Evolutionary conservation across 495 filamentous ascomycete species (phyloP).

Genomic region (Talaromyces wortmannii): DNA sequence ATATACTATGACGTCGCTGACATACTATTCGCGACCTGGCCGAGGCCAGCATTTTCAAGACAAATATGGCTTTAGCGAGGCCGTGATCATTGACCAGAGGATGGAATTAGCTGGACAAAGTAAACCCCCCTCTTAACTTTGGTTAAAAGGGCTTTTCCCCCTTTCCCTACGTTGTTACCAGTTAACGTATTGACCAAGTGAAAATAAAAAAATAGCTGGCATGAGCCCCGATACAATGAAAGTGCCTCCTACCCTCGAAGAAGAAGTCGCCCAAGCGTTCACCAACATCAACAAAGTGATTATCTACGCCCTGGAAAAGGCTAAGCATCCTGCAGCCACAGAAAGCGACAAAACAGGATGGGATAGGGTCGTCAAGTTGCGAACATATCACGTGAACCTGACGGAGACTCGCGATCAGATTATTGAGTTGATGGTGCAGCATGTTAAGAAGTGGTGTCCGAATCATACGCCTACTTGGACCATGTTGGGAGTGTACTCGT

Average conservation of each 20-base stretch:
- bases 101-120: constrained; percentile 9
- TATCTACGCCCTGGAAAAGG: constrained; percentile 6
- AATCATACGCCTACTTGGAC: constrained; percentile 9
- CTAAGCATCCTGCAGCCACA: neutral
- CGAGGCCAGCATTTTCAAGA: constrained; percentile 8
- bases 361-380: constrained; percentile 9
- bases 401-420: constrained; percentile 1
- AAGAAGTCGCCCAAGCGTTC: constrained; percentile 12
- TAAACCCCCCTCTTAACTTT: neutral
- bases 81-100: constrained; percentile 7
- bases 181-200: neutral
- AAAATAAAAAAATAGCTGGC: constrained; percentile 1
- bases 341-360: constrained; percentile 1
- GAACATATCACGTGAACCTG: constrained; percentile 7
- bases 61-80: constrained; percentile 10
- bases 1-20: neutral
- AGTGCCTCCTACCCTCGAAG: constrained; percentile 6
- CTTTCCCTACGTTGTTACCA: no score
- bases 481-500: constrained; percentile 7
- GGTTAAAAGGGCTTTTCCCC: no score
- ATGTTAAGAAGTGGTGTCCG: constrained; percentile 9
- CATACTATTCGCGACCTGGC: constrained; percentile 6
- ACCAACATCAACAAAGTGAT: constrained; percentile 9
- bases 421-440: constrained; percentile 8
- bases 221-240: constrained; percentile 6